A percentile compares a stretch with the other conserved stretches of the same genome.
Evolutionary conservation across 441 rosid genomes (phyloP).

Genomic region (Cnidoscolus chayamansa): DNA sequence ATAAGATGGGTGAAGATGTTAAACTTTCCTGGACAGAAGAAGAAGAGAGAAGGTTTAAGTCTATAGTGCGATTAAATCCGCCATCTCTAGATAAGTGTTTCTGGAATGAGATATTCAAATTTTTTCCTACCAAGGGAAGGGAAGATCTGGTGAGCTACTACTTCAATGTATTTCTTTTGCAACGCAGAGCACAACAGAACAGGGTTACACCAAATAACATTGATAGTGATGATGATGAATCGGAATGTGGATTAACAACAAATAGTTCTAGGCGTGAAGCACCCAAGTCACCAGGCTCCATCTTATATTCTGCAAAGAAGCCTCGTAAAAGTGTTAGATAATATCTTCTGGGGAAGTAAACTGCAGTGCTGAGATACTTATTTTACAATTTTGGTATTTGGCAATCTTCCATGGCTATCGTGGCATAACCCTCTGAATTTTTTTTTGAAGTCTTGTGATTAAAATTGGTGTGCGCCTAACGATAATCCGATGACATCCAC

Average conservation of each 20-base stretch:
- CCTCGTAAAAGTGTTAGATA: slow-evolving; percentile 34
- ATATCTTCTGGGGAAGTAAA: not conserved
- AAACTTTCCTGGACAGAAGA: slow-evolving; percentile 48
- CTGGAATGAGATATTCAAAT: slow-evolving; percentile 45
- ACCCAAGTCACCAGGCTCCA: slow-evolving; percentile 40
- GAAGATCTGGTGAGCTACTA: slow-evolving; percentile 70
- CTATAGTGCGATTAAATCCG: slow-evolving; percentile 40
- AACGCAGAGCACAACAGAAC: slow-evolving; percentile 71
- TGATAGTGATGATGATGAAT: slow-evolving; percentile 63
- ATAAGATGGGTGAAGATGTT: slow-evolving; percentile 74
- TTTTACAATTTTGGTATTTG: slow-evolving; percentile 5
- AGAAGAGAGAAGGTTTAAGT: slow-evolving; percentile 52
- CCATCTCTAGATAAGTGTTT: slow-evolving; percentile 38
- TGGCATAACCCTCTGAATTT: not conserved
- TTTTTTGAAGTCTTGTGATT: not conserved
- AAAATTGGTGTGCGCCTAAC: not conserved
- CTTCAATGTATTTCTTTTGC: slow-evolving; percentile 71
- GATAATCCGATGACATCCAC: not conserved
- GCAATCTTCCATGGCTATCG: not conserved
- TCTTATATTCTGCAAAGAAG: slow-evolving; percentile 58
- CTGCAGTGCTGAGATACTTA: not conserved
- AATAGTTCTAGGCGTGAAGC: slow-evolving; percentile 31
- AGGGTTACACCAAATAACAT: slow-evolving; percentile 44
- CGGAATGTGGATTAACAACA: slow-evolving; percentile 27
- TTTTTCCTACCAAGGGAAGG: slow-evolving; percentile 47